Evolutionary conservation across 768 basidiomycete species (phyloP), one percentile per base, ranked within the genome.

Genomic region (Cyclocybe cylindracea): DNA sequence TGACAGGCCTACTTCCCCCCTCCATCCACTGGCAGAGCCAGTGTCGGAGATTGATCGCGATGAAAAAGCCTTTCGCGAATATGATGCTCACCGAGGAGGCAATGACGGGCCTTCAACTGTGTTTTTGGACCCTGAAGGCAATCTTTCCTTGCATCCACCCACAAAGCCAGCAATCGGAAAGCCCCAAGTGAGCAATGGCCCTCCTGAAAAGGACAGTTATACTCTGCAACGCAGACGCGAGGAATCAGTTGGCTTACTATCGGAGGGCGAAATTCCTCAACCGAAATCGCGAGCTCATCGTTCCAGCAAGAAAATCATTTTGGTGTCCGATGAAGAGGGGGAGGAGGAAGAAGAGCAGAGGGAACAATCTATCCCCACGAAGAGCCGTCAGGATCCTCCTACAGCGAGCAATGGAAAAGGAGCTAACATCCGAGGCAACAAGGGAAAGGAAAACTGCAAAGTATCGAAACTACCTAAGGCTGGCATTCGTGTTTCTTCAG

Each of bases 241-340:
- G 42, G 10, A 37, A 31, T 13, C n/a, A 3, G 24, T 13, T 19
- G 45, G 36, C 10, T 39, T 46, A 13, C n/a, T 32, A 18, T 39
- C 49, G 16, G 49, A 46, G 13, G 48, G 48, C 35, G 46, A 44
- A 8, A 44, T 39, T 19, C 18, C 41, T 19, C 41, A 18, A 14
- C n/a, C 36, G n/a, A 41, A 50, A 18, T 16, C 47, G 10, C 32
- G 47, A 48, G 31, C 11, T 11, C 24, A 36, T 8, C n/a, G 14
- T 9, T 5, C 5, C 41, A 51, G 37, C 19, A 50, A 45, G 29
- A 56, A 48, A 37, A 13, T 35, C 10, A 58, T 59, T 14, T 29
- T 46, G 5, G 14, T 41, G 9, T 56, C 60, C 8, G 60, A 61
- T 31, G 57, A 56, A 11, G 57, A 58, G 8, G 53, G 37, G 13